Evolutionary conservation across 2,329 filamentous ascomycete species (phyloP).

Genomic region (Phyllosticta citribraziliensis): DNA sequence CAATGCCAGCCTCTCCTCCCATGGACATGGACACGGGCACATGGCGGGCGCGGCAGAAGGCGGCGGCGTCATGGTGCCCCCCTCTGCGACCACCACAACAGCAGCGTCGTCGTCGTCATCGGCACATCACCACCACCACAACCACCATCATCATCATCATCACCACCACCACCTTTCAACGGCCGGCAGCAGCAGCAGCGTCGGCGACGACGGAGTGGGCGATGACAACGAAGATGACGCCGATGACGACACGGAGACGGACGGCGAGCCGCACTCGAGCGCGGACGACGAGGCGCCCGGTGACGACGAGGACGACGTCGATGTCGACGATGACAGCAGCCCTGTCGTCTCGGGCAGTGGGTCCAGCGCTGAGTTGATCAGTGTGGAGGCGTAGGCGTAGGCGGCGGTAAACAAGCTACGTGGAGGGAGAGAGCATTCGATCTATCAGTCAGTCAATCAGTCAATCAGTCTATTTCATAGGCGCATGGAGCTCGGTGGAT

Average conservation of each 20-base stretch:
- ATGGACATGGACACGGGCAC: too few relatives aligned
- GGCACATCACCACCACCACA: too few relatives aligned
- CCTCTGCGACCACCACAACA: too few relatives aligned
- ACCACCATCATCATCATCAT: too few relatives aligned
- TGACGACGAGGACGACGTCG: not conserved
- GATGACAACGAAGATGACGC: not conserved
- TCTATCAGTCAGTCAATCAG: too few relatives aligned
- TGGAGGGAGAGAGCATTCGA: too few relatives aligned
- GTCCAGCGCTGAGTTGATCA: not conserved
- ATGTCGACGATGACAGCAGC: not conserved
- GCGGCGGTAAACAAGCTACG: too few relatives aligned
- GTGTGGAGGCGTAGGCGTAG: not conserved
- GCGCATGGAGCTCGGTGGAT: too few relatives aligned
- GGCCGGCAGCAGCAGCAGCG: not conserved
- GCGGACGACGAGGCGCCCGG: not conserved
- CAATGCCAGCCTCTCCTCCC: not conserved
- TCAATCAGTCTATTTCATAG: too few relatives aligned
- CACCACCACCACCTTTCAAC: not conserved
- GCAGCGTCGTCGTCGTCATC: not conserved
- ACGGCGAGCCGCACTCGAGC: not conserved
- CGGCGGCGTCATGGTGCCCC: not conserved
- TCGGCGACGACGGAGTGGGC: not conserved
- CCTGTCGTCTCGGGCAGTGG: not conserved
- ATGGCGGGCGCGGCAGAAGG: not conserved
- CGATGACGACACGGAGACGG: not conserved